Base-by-base conservation (phyloP, 805 yeast genomes). In the Ogataea nonfermentans region DNA sequence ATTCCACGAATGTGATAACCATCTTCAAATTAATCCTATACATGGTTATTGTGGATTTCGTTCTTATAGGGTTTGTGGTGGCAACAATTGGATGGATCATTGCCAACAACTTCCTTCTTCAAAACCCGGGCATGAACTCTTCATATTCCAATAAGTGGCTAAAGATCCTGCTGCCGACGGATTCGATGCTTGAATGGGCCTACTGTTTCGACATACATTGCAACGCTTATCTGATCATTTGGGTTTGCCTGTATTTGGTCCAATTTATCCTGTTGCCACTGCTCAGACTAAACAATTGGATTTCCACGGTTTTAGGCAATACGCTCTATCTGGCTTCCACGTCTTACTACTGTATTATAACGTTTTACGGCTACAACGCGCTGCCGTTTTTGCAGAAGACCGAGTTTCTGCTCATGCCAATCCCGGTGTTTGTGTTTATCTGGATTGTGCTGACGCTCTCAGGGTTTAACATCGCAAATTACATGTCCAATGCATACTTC, bases 121-220 rank as follows among this genome's bases (percentile, higher is more conserved):
- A 47, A 8, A 32, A 40, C 15, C 9, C 42, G 9, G 15, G 24
- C 22, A 30, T 37, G 24, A 22, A 28, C 15, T 25, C 51, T 11
- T 24, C 41, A 3, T 23, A 38, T n/a, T 40, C 46, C 11, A 45
- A 49, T 35, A 56, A 54, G 47, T 41, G 53, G 17, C 37, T 66
- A 27, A 60, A 61, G 20, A 61, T 56, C 32, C 22, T 49, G 2
- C 30, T 68, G 53, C 57, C 70, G 56, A 49, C 42, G 7, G 51
- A 56, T 24, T 56, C 64, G n/a, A 65, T 70, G 28, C 65, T 87
- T 38, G 96, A 90, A 58, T 90, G 96, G 96, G 89, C 91, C 1
- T 89, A 87, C 59, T 88, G 96, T 65, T 90, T 90, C 58, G 97
- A 89, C 55, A 81, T 89, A 19, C 97, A 90, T 63, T 87, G 96